Percentiles rank a stretch among this genome's conserved stretches.
phyloP scores from a whole-genome alignment of 129 eudicot genomes.

The Scalesia atractyloides region DNA sequence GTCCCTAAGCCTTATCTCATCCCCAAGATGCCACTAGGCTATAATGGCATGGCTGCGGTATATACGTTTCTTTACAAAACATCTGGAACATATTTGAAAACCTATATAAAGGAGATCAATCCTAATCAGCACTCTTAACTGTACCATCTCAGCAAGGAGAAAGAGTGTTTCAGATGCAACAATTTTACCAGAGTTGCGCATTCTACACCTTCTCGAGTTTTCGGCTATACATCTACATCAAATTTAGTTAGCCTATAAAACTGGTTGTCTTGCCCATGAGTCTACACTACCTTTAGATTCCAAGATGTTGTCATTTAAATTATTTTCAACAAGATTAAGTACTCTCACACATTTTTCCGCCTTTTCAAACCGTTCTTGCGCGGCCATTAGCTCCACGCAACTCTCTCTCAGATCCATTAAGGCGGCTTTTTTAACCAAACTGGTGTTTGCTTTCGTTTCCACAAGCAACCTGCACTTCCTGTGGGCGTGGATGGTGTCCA shows the following conservation, averaged over 20 bases:
- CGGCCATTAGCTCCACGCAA: slow-evolving; percentile 27
- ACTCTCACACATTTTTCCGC: slow-evolving; percentile 36
- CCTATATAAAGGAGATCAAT: too few relatives aligned
- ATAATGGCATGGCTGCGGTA: too few relatives aligned
- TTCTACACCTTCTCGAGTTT: background rate
- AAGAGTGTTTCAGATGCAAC: background rate
- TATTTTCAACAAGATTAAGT: slow-evolving; percentile 28
- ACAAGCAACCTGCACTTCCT: slow-evolving; percentile 1
- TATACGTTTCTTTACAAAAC: too few relatives aligned
- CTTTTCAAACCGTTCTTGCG: slow-evolving; percentile 29
- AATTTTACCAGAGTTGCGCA: background rate
- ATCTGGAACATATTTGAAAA: too few relatives aligned
- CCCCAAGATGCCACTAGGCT: too few relatives aligned
- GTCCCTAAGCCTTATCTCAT: too few relatives aligned
- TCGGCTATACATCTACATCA: background rate
- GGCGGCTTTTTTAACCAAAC: slow-evolving; percentile 32
- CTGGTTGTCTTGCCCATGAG: slow-evolving; percentile 13
- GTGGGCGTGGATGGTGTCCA: background rate
- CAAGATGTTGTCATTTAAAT: slow-evolving; percentile 24
- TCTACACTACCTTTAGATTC: slow-evolving; percentile 29
- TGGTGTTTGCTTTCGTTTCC: slow-evolving; percentile 21
- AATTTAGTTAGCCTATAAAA: background rate
- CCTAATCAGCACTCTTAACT: too few relatives aligned
- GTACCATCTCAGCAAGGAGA: too few relatives aligned
- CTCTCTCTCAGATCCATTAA: slow-evolving; percentile 32